Percentiles rank a stretch among this genome's conserved stretches.
Conservation (phyloP, 345 rosid genomes). For the Rhizophora mangle region DNA sequence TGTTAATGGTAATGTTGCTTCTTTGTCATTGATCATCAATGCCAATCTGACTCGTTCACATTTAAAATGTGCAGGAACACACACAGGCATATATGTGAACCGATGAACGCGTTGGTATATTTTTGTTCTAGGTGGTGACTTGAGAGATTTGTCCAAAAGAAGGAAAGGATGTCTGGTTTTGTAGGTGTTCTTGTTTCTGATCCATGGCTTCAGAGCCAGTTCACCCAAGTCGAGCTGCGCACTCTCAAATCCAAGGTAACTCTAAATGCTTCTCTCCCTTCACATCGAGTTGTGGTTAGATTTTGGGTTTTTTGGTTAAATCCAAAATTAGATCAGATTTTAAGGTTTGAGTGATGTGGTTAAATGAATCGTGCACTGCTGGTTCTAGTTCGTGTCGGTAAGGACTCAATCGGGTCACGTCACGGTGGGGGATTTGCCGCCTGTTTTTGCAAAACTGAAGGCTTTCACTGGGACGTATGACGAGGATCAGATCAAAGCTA, state of each 20-base stretch:
- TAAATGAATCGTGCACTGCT: not conserved
- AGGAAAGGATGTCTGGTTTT: conserved; percentile 64
- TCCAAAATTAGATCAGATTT: not conserved
- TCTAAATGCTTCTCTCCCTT: not conserved
- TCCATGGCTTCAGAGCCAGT: conserved; percentile 96
- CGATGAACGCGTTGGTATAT: not conserved
- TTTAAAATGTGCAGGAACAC: not conserved
- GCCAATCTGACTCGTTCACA: not conserved
- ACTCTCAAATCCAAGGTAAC: conserved; percentile 87
- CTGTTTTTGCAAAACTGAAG: conserved; percentile 62
- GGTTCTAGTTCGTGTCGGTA: conserved; percentile 54
- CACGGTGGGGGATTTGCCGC: conserved; percentile 65
- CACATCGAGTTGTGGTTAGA: not conserved
- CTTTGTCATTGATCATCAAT: not conserved
- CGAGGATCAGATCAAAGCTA: conserved; percentile 65
- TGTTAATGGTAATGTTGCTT: not conserved
- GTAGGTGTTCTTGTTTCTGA: conserved; percentile 92
- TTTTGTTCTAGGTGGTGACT: not conserved
- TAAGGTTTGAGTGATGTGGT: not conserved
- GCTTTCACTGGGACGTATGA: conserved; percentile 53
- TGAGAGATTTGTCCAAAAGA: not conserved
- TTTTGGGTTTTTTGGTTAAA: not conserved
- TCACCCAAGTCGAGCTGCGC: conserved; percentile 98
- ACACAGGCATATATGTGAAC: not conserved
- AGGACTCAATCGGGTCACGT: conserved; percentile 55